Percentiles rank a stretch among this genome's conserved stretches.
These are phyloP conservation scores for Hypoxylon cercidicola DNA, from an alignment of 495 filamentous ascomycete genomes.

Conservation along the genomic window DNA sequence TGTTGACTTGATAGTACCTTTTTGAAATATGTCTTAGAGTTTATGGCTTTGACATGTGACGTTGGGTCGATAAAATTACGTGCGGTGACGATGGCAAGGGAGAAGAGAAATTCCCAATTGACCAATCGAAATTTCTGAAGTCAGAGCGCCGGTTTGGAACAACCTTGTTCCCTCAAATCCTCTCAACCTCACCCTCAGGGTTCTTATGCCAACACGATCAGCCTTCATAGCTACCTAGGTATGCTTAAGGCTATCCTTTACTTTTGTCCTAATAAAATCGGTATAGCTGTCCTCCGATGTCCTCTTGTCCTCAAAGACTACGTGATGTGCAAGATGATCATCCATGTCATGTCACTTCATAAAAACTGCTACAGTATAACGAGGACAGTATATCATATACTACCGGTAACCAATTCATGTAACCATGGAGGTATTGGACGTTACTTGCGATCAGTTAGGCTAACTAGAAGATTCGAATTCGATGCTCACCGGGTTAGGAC, in stretches of 20 bases:
- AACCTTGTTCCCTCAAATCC: conserved; percentile 29
- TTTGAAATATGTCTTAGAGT: conserved; percentile 2
- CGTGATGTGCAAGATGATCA: no score
- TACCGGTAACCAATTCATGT: no score
- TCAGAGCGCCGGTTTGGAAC: conserved; percentile 27
- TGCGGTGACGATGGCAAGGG: neutral
- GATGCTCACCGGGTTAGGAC: neutral
- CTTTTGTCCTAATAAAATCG: no score
- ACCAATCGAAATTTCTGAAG: conserved; percentile 20
- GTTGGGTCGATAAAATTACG: neutral
- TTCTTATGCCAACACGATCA: no score
- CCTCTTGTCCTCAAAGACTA: no score
- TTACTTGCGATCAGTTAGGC: neutral
- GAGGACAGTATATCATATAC: no score
- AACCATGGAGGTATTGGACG: neutral
- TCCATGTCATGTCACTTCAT: no score
- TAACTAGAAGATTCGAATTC: neutral
- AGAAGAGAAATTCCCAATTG: conserved; percentile 8
- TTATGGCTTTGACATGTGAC: neutral
- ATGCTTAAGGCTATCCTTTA: no score
- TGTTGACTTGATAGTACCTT: neutral
- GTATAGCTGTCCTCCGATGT: no score
- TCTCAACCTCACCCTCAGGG: neutral
- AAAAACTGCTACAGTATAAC: no score
- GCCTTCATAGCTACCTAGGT: no score